These are phyloP conservation scores for Backusella tuberculispora DNA, from an alignment of 192 early-diverging fungal species.

Conservation along the genomic window DNA sequence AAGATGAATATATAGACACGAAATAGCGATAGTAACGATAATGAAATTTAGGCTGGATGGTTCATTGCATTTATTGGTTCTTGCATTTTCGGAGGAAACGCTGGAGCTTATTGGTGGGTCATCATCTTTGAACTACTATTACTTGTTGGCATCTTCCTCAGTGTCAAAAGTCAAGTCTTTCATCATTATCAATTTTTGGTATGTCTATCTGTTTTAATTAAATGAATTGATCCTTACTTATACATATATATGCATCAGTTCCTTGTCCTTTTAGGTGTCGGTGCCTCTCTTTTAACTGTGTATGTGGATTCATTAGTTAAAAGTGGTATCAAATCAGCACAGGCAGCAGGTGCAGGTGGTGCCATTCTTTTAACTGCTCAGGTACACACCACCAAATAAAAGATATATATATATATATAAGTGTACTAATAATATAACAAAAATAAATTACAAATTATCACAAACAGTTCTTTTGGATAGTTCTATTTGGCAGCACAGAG, in stretches of 20 bases:
- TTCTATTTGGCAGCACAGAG: slow-evolving; percentile 64
- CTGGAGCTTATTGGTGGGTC: slow-evolving; percentile 42
- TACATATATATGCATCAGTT: slow-evolving; percentile 6
- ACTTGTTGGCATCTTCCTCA: slow-evolving; percentile 34
- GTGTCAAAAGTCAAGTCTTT: slow-evolving; percentile 36
- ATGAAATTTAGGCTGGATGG: slow-evolving; percentile 47
- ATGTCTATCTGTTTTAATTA: background rate
- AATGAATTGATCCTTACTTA: background rate
- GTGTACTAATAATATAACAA: background rate
- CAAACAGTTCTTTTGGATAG: slow-evolving; percentile 63
- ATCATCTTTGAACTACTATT: slow-evolving; percentile 50
- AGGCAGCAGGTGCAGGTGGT: slow-evolving; percentile 21
- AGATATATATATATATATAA: background rate
- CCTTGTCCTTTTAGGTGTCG: slow-evolving; percentile 30
- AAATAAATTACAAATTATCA: background rate
- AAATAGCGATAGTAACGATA: background rate
- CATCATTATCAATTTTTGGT: slow-evolving; percentile 44
- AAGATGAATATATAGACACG: background rate
- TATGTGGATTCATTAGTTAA: slow-evolving; percentile 3
- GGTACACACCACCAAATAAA: background rate
- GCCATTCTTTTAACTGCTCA: slow-evolving; percentile 11
- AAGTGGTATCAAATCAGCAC: background rate
- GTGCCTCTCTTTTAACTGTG: slow-evolving; percentile 18
- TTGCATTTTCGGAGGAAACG: slow-evolving; percentile 21
- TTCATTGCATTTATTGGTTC: slow-evolving; percentile 46